Evolutionary conservation across 2,329 filamentous ascomycete genomes (phyloP).

Genomic region (Helotiales sp.): DNA sequence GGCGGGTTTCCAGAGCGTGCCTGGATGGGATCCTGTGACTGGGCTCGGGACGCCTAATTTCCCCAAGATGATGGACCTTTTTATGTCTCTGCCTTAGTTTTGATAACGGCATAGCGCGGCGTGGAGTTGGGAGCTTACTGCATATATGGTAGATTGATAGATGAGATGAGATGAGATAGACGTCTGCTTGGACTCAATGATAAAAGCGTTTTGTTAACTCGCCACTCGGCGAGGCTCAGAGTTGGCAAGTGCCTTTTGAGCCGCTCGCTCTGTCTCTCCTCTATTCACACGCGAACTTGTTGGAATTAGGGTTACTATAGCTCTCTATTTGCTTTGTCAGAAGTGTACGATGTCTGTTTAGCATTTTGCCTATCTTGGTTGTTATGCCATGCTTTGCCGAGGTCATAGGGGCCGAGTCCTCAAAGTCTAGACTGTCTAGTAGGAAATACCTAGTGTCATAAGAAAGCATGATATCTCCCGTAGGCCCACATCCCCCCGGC

Average conservation of each 20-base stretch:
- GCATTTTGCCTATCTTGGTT: too few relatives aligned
- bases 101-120: background rate
- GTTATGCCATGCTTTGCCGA: too few relatives aligned
- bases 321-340: too few relatives aligned
- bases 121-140: background rate
- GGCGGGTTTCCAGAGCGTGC: conserved; percentile 40
- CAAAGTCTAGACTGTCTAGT: too few relatives aligned
- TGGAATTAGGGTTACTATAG: too few relatives aligned
- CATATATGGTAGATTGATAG: background rate
- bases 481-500: too few relatives aligned
- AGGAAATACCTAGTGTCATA: too few relatives aligned
- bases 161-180: background rate
- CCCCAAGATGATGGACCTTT: conserved; percentile 35
- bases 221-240: background rate
- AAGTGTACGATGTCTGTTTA: too few relatives aligned
- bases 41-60: conserved; percentile 43
- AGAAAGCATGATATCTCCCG: too few relatives aligned
- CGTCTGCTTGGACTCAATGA: background rate
- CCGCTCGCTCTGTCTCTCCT: too few relatives aligned
- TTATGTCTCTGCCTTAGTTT: conserved; percentile 34
- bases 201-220: background rate
- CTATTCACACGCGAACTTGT: background rate
- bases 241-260: too few relatives aligned
- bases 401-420: too few relatives aligned
- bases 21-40: conserved; percentile 45